phyloP scores from a whole-genome alignment of 2,329 filamentous ascomycete species.

The Pseudogymnoascus sp. region DNA sequence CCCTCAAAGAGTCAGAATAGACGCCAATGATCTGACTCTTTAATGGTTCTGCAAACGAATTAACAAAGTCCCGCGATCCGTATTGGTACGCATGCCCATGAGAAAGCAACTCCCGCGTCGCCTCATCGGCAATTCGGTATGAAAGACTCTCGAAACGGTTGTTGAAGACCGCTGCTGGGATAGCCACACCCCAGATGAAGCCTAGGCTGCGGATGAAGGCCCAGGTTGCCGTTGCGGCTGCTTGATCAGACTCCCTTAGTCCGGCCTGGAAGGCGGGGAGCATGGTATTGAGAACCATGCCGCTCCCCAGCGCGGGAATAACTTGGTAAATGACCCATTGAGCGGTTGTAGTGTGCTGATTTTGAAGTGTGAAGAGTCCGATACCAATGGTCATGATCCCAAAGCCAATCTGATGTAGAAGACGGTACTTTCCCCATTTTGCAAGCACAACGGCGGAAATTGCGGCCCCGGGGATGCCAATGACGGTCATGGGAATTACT shows the following conservation, averaged over 20 bases:
- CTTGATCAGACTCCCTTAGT: constrained; percentile 30
- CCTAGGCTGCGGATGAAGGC: constrained; percentile 35
- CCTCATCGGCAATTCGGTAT: background rate
- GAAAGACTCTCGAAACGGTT: background rate
- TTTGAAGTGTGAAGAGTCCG: constrained; percentile 35
- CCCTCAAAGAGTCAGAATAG: constrained; percentile 28
- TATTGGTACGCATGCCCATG: background rate
- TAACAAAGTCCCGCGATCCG: background rate
- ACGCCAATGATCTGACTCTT: constrained; percentile 26
- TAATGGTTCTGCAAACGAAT: background rate
- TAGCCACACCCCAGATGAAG: constrained; percentile 31
- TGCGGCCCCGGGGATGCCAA: background rate
- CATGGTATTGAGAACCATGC: constrained; percentile 33
- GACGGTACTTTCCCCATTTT: background rate
- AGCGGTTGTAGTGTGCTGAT: constrained; percentile 28
- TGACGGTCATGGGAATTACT: background rate
- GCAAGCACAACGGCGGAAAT: constrained; percentile 1
- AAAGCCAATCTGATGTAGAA: background rate
- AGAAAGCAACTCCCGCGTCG: background rate
- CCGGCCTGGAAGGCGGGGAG: constrained; percentile 37
- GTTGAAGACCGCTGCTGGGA: constrained; percentile 4
- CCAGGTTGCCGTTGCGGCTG: background rate
- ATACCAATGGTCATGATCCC: constrained; percentile 11
- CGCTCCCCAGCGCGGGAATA: constrained; percentile 33
- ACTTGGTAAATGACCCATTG: constrained; percentile 37